A percentile compares a stretch with the other conserved stretches of the same genome.
These are phyloP conservation scores for Phanerodontia chrysosporium DNA, from an alignment of 768 basidiomycete species.

Conservation along the genomic window DNA sequence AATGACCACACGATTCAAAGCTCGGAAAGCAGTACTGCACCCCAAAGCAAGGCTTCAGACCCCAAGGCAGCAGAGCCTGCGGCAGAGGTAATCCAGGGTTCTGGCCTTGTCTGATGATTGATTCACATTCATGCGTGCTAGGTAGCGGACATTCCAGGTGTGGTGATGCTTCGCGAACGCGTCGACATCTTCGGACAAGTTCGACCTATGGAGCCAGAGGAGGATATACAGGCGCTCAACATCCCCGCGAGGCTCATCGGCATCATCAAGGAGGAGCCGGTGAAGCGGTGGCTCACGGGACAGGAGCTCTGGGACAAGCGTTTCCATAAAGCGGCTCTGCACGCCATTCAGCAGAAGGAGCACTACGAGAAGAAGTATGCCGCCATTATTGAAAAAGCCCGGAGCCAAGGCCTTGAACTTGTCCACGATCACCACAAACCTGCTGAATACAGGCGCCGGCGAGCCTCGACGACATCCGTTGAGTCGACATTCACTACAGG, in stretches of 20 bases:
- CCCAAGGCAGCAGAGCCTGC: neutral
- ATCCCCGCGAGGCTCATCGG: conserved; percentile 58
- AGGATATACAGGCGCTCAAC: conserved; percentile 48
- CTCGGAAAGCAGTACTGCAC: neutral
- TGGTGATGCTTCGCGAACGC: conserved; percentile 66
- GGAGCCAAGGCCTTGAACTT: conserved; percentile 40
- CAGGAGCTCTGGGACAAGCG: conserved; percentile 60
- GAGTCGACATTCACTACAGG: conserved; percentile 14
- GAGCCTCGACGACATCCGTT: conserved; percentile 1
- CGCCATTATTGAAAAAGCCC: conserved; percentile 40
- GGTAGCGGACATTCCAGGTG: conserved; percentile 21
- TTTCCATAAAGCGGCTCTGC: conserved; percentile 38
- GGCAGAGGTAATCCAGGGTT: no score
- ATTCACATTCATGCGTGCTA: neutral
- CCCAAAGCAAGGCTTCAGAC: neutral
- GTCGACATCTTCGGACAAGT: conserved; percentile 57
- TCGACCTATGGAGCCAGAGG: conserved; percentile 59
- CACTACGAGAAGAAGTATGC: conserved; percentile 44
- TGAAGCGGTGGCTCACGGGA: conserved; percentile 59
- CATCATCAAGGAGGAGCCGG: conserved; percentile 69
- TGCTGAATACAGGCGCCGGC: conserved; percentile 1
- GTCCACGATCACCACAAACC: conserved; percentile 7
- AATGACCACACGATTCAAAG: neutral
- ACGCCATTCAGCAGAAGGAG: conserved; percentile 38
- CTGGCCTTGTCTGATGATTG: no score